A percentile compares a stretch with the other conserved stretches of the same genome.
Evolutionary conservation across 2,329 filamentous ascomycete species (phyloP).

Genomic region (Aspergillus sergii): DNA sequence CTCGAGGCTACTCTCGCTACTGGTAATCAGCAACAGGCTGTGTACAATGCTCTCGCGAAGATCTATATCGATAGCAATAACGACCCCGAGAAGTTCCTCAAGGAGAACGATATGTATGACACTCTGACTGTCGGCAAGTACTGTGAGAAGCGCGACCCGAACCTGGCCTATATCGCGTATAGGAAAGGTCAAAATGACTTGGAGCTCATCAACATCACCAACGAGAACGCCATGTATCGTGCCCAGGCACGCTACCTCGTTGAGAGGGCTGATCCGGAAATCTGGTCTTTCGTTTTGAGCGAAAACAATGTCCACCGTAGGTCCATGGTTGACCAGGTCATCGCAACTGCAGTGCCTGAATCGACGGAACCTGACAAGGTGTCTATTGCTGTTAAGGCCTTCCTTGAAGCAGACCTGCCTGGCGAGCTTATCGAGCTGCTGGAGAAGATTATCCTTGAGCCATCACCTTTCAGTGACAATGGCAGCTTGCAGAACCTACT

Average conservation of each 20-base stretch:
- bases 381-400: conserved; percentile 88
- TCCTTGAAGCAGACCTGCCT: conserved; percentile 87
- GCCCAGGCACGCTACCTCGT: conserved; percentile 95
- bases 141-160: conserved; percentile 97
- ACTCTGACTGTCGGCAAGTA: conserved; percentile 92
- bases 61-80: conserved; percentile 99
- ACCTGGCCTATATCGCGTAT: conserved; percentile 92
- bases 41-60: conserved; percentile 97
- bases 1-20: conserved; percentile 85
- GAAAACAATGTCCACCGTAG: conserved; percentile 95
- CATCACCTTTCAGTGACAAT: conserved; percentile 98
- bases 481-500: conserved; percentile 93
- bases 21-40: conserved; percentile 93
- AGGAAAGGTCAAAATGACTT: conserved; percentile 96
- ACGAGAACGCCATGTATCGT: conserved; percentile 99
- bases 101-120: conserved; percentile 96
- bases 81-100: conserved; percentile 94
- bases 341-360: conserved; percentile 90
- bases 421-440: conserved; percentile 94
- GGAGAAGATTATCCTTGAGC: conserved; percentile 99
- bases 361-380: conserved; percentile 93
- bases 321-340: conserved; percentile 93
- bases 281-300: conserved; percentile 93
- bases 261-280: conserved; percentile 83
- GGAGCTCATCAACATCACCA: conserved; percentile 95